Evolutionary conservation across 2,329 filamentous ascomycete species (phyloP).

Genomic region (Cercospora zeae-maydis): DNA sequence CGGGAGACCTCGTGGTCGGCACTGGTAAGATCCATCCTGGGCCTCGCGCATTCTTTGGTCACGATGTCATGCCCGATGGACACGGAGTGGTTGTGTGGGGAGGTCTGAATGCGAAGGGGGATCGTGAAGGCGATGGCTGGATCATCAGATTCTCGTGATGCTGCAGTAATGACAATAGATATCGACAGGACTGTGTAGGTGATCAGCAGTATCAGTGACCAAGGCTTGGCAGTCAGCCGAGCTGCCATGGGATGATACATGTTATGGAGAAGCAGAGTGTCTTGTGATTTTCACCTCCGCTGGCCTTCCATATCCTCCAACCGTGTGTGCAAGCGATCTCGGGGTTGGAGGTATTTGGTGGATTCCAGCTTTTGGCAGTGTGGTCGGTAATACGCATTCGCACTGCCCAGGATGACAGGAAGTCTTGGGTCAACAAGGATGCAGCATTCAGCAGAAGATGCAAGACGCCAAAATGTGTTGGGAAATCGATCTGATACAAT

Average conservation of each 20-base stretch:
- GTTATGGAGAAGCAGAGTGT: neutral
- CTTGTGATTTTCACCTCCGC: neutral
- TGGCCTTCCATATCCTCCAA: too few species aligned
- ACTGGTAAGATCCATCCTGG: slow-evolving; percentile 46
- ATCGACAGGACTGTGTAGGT: slow-evolving; percentile 2
- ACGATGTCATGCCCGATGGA: slow-evolving; percentile 39
- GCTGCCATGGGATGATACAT: neutral
- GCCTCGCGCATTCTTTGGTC: slow-evolving; percentile 42
- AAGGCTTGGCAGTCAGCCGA: neutral
- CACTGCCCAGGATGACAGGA: neutral
- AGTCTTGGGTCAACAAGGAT: neutral
- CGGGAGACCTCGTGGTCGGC: slow-evolving; percentile 33
- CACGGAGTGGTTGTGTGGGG: slow-evolving; percentile 43
- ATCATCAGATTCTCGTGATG: slow-evolving; percentile 33
- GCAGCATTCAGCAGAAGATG: neutral
- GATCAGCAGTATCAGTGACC: neutral
- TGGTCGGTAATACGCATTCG: neutral
- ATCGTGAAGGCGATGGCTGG: slow-evolving; percentile 46
- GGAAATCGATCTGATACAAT: neutral
- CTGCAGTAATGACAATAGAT: neutral
- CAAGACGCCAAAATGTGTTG: neutral
- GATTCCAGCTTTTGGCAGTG: neutral
- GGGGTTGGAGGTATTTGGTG: neutral
- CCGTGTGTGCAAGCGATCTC: neutral
- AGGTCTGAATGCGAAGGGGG: slow-evolving; percentile 43